Evolutionary conservation across 805 yeast genomes (phyloP), one percentile per base, ranked within the genome.

Genomic region (Cyberlindnera nakhonratchasimensis): DNA sequence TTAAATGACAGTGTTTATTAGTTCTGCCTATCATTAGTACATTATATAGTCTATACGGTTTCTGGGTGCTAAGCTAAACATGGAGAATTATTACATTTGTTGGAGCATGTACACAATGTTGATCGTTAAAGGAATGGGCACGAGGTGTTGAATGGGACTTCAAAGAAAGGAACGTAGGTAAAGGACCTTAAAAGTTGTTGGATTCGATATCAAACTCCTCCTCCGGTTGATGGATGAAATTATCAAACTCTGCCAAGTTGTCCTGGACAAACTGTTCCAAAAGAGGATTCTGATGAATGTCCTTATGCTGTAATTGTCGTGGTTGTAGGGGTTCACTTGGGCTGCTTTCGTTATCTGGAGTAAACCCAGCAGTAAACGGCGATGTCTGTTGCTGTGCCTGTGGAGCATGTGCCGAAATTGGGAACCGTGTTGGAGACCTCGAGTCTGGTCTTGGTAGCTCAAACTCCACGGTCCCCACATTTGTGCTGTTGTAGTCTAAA

Each of bases 401-500:
- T 13, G 39, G 41, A 10, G 21, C 40, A 9, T 40, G 39, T 8
- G 37, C 23, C 9, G 38, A 18, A 10, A 40, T 22, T 20, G 50
- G 42, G 33, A 46, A 49, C 14, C 33, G 42, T 11, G 48, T 39
- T 25, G 58, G 59, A 4, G 58, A 53, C 23, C 35, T 42, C 3
- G 54, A 45, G 22, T 37, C 38, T 11, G 47, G 48, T 32, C 58
- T 44, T 19, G 51, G 61, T 11, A 57, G 36, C 14, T 52, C 43
- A 30, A 58, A 58, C 40, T 54, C 57, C 3, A 42, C 43, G 10
- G 45, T 53, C 11, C 58, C 53, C 17, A 60, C 54, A 37, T 64
- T 61, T 11, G 69, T 51, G 32, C 66, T 58, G 45, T 68, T 68
- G 41, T 63, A 66, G 28, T 76, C 80, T 39, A 72, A 50, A 4